Conservation (phyloP, 2,329 filamentous ascomycete species). For the Tolypocladium ophioglossoides region DNA sequence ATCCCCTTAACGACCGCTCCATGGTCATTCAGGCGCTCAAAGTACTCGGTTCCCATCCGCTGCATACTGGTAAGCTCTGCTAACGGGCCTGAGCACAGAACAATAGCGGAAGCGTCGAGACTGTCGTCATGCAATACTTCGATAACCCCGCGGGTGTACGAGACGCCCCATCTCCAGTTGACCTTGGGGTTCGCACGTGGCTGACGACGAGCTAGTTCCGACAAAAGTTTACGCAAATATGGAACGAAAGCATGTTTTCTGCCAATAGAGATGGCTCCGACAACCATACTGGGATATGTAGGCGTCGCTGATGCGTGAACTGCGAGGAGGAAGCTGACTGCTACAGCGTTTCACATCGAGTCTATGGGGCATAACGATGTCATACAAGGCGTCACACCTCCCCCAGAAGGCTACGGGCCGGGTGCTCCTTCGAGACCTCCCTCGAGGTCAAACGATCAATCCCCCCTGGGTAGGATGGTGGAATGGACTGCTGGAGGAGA, state of each 20-base stretch:
- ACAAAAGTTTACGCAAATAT: constrained; percentile 33
- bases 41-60: constrained; percentile 14
- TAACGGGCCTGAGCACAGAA: constrained; percentile 12
- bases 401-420: constrained; percentile 27
- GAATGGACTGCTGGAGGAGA: constrained; percentile 32
- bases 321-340: constrained; percentile 10
- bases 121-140: constrained; percentile 41
- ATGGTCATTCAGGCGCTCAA: constrained; percentile 31
- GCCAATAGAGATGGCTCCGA: constrained; percentile 40
- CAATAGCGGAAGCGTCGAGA: constrained; percentile 34
- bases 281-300: constrained; percentile 34
- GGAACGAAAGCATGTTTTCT: constrained; percentile 44
- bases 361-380: constrained; percentile 33
- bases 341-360: constrained; percentile 45
- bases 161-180: not conserved
- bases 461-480: constrained; percentile 41
- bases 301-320: constrained; percentile 7
- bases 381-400: constrained; percentile 32
- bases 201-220: constrained; percentile 26
- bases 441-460: constrained; percentile 46
- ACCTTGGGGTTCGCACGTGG: not conserved
- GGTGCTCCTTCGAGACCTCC: constrained; percentile 50
- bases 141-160: constrained; percentile 31
- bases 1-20: constrained; percentile 23
- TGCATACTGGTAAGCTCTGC: not conserved